A percentile compares a stretch with the other conserved stretches of the same genome.
These are phyloP conservation scores for Ustilago cynodontis DNA, from an alignment of 1,284 basidiomycete genomes.

Conservation along the genomic window DNA sequence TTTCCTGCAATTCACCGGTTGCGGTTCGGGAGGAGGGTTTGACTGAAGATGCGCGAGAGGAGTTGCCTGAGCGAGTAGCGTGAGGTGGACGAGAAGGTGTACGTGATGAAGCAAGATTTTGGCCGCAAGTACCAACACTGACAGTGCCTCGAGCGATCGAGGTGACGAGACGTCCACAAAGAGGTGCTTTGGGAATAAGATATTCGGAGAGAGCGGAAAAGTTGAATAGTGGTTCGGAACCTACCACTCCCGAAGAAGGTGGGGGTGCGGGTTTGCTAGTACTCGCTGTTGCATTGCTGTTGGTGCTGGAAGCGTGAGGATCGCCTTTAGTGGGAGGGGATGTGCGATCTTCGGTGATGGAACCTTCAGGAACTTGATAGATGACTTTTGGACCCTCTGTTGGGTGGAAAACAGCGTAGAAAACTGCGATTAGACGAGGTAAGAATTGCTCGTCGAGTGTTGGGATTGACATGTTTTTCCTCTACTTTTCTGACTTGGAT, in stretches of 20 bases:
- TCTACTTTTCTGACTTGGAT: background rate
- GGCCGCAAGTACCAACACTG: background rate
- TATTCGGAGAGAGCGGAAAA: constrained; percentile 92
- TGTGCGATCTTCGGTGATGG: constrained; percentile 38
- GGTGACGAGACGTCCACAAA: constrained; percentile 89
- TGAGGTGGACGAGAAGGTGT: constrained; percentile 18
- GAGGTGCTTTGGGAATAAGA: constrained; percentile 86
- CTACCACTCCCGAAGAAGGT: constrained; percentile 7
- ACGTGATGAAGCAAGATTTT: constrained; percentile 9
- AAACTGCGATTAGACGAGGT: constrained; percentile 82
- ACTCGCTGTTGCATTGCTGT: constrained; percentile 7
- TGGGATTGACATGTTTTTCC: constrained; percentile 40
- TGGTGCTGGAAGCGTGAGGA: background rate
- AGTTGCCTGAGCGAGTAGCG: constrained; percentile 19
- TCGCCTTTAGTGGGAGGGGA: constrained; percentile 9
- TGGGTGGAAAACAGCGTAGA: constrained; percentile 88
- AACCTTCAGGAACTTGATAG: constrained; percentile 87
- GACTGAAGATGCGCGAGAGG: constrained; percentile 26
- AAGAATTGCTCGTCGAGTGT: constrained; percentile 63
- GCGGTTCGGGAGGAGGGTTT: constrained; percentile 13
- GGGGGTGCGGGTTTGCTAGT: constrained; percentile 7
- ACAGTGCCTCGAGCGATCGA: constrained; percentile 58
- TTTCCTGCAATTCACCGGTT: no score
- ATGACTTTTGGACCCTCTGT: constrained; percentile 85
- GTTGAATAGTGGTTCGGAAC: constrained; percentile 78